Conservation (phyloP, 108 stramenopile genomes). For the Seminavis robusta region DNA sequence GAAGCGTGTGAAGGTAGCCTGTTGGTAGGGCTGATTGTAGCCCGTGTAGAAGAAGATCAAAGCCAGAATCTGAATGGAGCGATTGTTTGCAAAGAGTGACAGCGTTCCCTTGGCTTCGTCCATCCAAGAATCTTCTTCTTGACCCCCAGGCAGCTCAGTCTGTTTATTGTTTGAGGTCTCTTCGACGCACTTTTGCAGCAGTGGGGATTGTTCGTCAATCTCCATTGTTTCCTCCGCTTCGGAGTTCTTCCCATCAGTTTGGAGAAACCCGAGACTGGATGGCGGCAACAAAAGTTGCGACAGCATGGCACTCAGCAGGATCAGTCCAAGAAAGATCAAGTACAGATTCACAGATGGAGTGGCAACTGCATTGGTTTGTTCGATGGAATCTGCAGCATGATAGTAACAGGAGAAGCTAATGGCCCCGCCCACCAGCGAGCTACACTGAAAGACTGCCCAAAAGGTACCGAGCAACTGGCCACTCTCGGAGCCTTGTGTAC, state of each 20-base stretch:
- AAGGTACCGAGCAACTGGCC: slow-evolving; percentile 50
- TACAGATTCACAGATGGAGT: slow-evolving; percentile 36
- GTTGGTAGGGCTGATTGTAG: slow-evolving; percentile 63
- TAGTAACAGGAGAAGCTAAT: slow-evolving; percentile 45
- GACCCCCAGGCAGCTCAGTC: too few relatives aligned
- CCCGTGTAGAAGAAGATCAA: slow-evolving; percentile 55
- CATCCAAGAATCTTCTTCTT: slow-evolving; percentile 23
- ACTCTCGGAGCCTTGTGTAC: slow-evolving; percentile 26
- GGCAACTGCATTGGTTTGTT: slow-evolving; percentile 14
- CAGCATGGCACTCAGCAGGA: slow-evolving; percentile 32
- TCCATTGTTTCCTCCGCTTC: too few relatives aligned
- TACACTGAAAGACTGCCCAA: slow-evolving; percentile 50
- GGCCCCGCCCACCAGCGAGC: slow-evolving; percentile 42
- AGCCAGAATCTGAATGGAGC: slow-evolving; percentile 21
- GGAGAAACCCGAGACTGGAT: slow-evolving; percentile 3
- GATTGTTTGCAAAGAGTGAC: slow-evolving; percentile 20
- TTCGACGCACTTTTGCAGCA: too few relatives aligned
- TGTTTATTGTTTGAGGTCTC: too few relatives aligned
- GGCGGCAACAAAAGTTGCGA: slow-evolving; percentile 39
- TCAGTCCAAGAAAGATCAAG: slow-evolving; percentile 37
- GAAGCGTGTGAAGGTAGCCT: slow-evolving; percentile 46
- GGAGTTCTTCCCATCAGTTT: too few relatives aligned
- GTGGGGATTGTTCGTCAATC: too few relatives aligned
- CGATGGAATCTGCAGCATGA: slow-evolving; percentile 1
- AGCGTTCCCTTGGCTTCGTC: slow-evolving; percentile 29